Evolutionary conservation across 352 stramenopile genomes (phyloP), one percentile per base, ranked within the genome.

Genomic region (Phytophthora foliorum): DNA sequence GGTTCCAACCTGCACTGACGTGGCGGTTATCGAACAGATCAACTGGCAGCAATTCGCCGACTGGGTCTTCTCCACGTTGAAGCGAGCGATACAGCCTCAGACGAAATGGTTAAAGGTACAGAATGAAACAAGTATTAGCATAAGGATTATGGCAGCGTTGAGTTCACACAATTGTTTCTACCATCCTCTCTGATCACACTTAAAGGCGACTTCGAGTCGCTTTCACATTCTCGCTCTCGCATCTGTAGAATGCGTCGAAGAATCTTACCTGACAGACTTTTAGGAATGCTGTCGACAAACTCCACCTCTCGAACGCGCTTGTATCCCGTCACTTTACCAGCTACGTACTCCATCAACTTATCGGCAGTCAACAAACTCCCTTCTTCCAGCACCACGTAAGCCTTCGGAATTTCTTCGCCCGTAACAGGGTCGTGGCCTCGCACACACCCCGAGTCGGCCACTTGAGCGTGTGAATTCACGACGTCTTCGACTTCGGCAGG

Each of bases 401-500:
- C 93, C 63, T 92, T 86, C 6, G 93, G 94, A 9, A 97, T 68
- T 36, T 86, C 78, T 71, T 98, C 92, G 32, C 91, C 94, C 9
- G 62, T 81, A 19, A 69, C 54, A 41, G 77, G 71, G 65, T 98
- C 84, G 38, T 67, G 39, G 3, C 75, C 75, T 27, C 78, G 78
- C 16, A 84, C 66, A 50, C 92, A 84, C 24, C 81, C 86, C 10
- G 76, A 85, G 78, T 98, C 94, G 6, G 77, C 65, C 9, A 98
- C 57, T 6, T 78, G 44, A 14, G 73, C 70, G 77, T 98, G 83
- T 2, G 75, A 82, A 13, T 97, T 82, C 1, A 98, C 46, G 17
- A 97, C 63, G 24, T 92, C 92, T 74, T 98, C 93, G 14, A 98
- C 74, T 67, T 98, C 94, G 0, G 93, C 93, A 21, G 93, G 93